phyloP scores from a whole-genome alignment of 1,284 basidiomycete species.

The Heterobasidion annosum region DNA sequence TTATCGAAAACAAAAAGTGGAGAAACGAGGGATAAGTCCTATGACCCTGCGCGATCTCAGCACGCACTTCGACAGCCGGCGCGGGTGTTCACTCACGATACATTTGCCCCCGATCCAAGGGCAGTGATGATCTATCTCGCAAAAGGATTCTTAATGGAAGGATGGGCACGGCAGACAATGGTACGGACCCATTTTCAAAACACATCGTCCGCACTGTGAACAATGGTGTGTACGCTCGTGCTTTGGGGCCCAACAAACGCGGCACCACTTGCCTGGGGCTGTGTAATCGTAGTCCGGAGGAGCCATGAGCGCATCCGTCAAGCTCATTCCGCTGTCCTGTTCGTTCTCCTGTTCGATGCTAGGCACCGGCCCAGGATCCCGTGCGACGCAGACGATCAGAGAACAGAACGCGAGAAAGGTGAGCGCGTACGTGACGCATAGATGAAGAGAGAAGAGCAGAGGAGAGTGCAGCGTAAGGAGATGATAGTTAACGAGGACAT shows the following conservation, averaged over 20 bases:
- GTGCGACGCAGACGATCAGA: conserved; percentile 57
- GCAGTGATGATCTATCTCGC: conserved; percentile 73
- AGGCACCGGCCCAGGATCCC: conserved; percentile 65
- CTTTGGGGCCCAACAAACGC: conserved; percentile 69
- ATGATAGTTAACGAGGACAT: conserved; percentile 59
- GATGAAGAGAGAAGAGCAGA: conserved; percentile 39
- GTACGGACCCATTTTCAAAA: conserved; percentile 74
- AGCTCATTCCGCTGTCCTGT: conserved; percentile 36
- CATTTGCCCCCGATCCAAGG: conserved; percentile 79
- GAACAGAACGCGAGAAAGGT: conserved; percentile 62
- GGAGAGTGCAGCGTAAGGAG: conserved; percentile 42
- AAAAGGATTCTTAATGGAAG: neutral
- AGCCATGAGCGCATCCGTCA: conserved; percentile 51
- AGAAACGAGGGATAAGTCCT: conserved; percentile 83
- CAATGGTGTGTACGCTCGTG: conserved; percentile 85
- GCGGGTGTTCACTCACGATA: conserved; percentile 43
- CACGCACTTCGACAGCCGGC: conserved; percentile 1
- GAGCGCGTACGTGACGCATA: conserved; percentile 48
- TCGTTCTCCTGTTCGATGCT: conserved; percentile 19
- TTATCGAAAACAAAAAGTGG: conserved; percentile 68
- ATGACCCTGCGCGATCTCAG: conserved; percentile 46
- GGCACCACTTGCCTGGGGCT: conserved; percentile 61
- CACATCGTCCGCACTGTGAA: conserved; percentile 66
- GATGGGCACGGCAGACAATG: conserved; percentile 17
- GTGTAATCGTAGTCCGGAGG: conserved; percentile 34